Conservation (phyloP, 768 basidiomycete genomes). For the Mycena metata region DNA sequence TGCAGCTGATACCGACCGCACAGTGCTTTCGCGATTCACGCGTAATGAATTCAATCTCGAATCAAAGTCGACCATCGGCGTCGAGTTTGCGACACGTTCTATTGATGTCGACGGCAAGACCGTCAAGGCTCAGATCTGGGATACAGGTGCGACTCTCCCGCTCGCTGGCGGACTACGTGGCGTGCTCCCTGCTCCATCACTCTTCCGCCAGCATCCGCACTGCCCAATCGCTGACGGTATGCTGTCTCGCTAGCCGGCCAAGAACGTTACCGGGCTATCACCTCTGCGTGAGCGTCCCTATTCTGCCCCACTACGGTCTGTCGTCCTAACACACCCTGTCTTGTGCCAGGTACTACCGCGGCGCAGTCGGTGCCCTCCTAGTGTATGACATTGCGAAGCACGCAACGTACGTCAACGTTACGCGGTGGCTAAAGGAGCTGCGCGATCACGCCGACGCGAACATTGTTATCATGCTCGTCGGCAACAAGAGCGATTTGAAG, state of each 20-base stretch:
- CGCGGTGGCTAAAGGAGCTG: slow-evolving; percentile 96
- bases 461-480: slow-evolving; percentile 96
- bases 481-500: slow-evolving; percentile 99
- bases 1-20: slow-evolving; percentile 14
- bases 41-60: slow-evolving; percentile 99
- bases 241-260: slow-evolving; percentile 80
- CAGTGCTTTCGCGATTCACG: slow-evolving; percentile 99
- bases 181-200: slow-evolving; percentile 8
- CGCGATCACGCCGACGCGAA: slow-evolving; percentile 95
- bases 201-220: slow-evolving; percentile 1
- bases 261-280: slow-evolving; percentile 97
- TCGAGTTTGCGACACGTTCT: slow-evolving; percentile 97
- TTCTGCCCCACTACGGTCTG: slow-evolving; percentile 7
- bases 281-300: slow-evolving; percentile 81
- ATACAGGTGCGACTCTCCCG: slow-evolving; percentile 79
- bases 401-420: slow-evolving; percentile 93
- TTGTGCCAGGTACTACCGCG: slow-evolving; percentile 89
- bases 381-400: slow-evolving; percentile 97
- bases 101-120: slow-evolving; percentile 97
- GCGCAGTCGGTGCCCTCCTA: slow-evolving; percentile 92
- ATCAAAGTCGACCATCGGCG: slow-evolving; percentile 99
- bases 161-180: slow-evolving; percentile 23
- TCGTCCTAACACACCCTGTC: slow-evolving; percentile 11
- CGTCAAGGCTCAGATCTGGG: slow-evolving; percentile 99
- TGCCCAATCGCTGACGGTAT: slow-evolving; percentile 15